Percentiles rank a stretch among this genome's conserved stretches.
phyloP scores from a whole-genome alignment of 2,329 filamentous ascomycete species.

The Fusarium bulbicola region DNA sequence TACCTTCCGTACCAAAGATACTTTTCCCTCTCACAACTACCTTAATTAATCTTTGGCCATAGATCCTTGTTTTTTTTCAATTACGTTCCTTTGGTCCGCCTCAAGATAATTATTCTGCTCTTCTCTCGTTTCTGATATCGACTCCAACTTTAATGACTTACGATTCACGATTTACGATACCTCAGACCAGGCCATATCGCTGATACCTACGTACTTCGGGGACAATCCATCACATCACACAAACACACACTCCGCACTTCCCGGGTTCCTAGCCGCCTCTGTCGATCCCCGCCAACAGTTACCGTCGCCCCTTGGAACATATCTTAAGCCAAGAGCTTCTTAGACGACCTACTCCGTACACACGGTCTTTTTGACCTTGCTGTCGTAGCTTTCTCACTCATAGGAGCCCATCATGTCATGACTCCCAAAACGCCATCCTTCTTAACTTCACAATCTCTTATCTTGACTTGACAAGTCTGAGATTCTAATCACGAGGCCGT shows the following conservation, averaged over 20 bases:
- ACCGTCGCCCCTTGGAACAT: neutral
- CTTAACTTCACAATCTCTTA: neutral
- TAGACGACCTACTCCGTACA: neutral
- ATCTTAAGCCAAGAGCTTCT: conserved; percentile 3
- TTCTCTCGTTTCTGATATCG: neutral
- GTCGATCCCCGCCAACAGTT: neutral
- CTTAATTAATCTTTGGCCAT: conserved; percentile 16
- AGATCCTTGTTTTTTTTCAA: conserved; percentile 2
- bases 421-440: conserved; percentile 19
- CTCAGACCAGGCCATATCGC: neutral
- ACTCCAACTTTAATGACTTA: conserved; percentile 2
- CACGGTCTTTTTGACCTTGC: neutral
- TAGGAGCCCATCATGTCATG: conserved; percentile 34
- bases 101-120: neutral
- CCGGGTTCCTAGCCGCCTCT: neutral
- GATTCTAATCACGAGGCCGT: neutral
- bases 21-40: conserved; percentile 14
- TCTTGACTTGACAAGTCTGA: neutral
- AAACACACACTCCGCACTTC: neutral
- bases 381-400: neutral
- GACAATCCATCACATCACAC: neutral
- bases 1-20: neutral
- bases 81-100: neutral
- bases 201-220: neutral
- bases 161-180: conserved; percentile 12